Percentiles rank a stretch among this genome's conserved stretches.
These are phyloP conservation scores for Penicillium soppii DNA, from an alignment of 495 filamentous ascomycete species.

Conservation along the genomic window DNA sequence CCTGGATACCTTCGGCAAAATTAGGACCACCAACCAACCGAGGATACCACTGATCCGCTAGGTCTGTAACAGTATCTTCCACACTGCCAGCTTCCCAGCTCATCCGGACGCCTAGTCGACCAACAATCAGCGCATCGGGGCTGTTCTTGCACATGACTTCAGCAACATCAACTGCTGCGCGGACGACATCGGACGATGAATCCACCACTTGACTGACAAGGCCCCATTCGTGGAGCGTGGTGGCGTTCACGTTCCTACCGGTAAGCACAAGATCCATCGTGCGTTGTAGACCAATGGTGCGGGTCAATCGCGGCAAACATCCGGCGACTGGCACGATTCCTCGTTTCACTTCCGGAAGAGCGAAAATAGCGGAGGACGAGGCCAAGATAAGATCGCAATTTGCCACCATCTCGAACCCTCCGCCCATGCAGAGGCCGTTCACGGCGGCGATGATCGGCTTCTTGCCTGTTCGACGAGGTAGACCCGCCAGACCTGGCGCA, in stretches of 20 bases:
- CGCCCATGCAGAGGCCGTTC: slow-evolving; percentile 73
- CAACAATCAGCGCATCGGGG: slow-evolving; percentile 70
- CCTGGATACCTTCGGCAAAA: slow-evolving; percentile 72
- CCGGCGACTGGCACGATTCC: slow-evolving; percentile 72
- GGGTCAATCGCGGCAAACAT: slow-evolving; percentile 68
- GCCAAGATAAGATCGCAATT: slow-evolving; percentile 73
- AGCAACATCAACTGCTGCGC: slow-evolving; percentile 19
- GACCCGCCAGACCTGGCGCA: slow-evolving; percentile 51
- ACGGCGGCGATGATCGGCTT: slow-evolving; percentile 72
- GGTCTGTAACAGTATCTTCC: slow-evolving; percentile 58
- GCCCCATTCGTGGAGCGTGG: slow-evolving; percentile 64
- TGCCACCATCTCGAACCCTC: slow-evolving; percentile 69
- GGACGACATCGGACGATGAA: slow-evolving; percentile 27
- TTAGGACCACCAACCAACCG: slow-evolving; percentile 67
- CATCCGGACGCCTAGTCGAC: slow-evolving; percentile 61
- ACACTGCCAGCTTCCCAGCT: slow-evolving; percentile 67
- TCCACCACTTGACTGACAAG: slow-evolving; percentile 46
- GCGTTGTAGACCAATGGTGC: slow-evolving; percentile 64
- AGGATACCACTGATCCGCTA: slow-evolving; percentile 58
- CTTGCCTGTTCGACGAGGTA: slow-evolving; percentile 49
- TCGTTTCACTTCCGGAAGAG: slow-evolving; percentile 65
- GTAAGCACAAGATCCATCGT: slow-evolving; percentile 70
- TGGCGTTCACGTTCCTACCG: slow-evolving; percentile 56
- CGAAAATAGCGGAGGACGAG: slow-evolving; percentile 52
- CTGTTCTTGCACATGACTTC: slow-evolving; percentile 47